Conservation (phyloP, 2,329 filamentous ascomycete genomes). For the Pseudofabraea citricarpa region DNA sequence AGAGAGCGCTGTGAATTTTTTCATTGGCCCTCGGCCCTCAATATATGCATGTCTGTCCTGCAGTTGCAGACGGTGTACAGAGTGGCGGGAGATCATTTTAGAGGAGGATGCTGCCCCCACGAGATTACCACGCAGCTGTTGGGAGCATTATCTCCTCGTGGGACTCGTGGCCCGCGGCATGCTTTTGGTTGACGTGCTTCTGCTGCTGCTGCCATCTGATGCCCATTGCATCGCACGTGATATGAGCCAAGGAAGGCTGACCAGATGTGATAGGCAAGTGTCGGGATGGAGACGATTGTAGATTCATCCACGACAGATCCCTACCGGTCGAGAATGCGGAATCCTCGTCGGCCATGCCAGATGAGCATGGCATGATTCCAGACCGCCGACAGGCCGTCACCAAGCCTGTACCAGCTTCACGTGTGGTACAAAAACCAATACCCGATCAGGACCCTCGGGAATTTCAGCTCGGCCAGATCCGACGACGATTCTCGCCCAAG, state of each 20-base stretch:
- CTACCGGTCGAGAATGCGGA: slow-evolving; percentile 8
- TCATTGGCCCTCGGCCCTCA: slow-evolving; percentile 16
- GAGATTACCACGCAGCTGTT: no score
- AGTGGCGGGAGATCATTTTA: slow-evolving; percentile 16
- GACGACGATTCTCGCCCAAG: slow-evolving; percentile 55
- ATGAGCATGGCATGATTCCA: slow-evolving; percentile 19
- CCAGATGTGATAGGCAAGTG: neutral
- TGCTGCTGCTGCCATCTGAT: no score
- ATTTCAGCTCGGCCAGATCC: slow-evolving; percentile 72
- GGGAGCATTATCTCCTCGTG: slow-evolving; percentile 9
- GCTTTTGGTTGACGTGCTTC: no score
- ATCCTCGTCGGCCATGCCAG: slow-evolving; percentile 6
- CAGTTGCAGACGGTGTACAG: slow-evolving; percentile 12
- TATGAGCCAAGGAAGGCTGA: neutral
- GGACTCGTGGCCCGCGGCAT: slow-evolving; percentile 8
- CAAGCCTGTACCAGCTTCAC: slow-evolving; percentile 30
- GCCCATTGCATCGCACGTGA: neutral
- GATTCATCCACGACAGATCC: slow-evolving; percentile 9
- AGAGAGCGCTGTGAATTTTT: slow-evolving; percentile 18
- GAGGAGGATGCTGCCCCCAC: no score
- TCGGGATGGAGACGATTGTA: slow-evolving; percentile 1
- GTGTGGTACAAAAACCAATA: slow-evolving; percentile 60
- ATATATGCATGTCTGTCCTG: slow-evolving; percentile 14
- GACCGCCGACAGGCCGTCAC: slow-evolving; percentile 28
- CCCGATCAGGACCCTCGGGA: slow-evolving; percentile 64